A percentile compares a stretch with the other conserved stretches of the same genome.
These are phyloP conservation scores for Gossypium sturtianum DNA, from an alignment of 345 rosid species.

Conservation along the genomic window DNA sequence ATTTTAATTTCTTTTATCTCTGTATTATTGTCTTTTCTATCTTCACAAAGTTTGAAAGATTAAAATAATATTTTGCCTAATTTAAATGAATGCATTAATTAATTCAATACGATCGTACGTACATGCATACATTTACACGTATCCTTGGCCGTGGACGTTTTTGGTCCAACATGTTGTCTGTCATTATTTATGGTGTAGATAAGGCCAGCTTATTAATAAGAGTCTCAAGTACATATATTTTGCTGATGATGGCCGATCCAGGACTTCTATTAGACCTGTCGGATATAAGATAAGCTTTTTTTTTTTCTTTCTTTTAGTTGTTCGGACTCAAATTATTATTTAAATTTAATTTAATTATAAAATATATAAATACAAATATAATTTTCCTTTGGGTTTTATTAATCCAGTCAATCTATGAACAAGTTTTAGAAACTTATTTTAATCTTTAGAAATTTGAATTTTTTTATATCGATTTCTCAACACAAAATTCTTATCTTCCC, in stretches of 20 bases:
- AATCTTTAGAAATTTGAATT: background rate
- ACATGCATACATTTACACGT: conserved; percentile 20
- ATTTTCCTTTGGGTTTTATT: no score
- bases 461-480: background rate
- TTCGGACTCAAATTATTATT: background rate
- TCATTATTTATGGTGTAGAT: conserved; percentile 6
- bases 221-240: no score
- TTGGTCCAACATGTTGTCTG: conserved; percentile 21
- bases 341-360: no score
- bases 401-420: no score
- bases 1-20: background rate
- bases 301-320: background rate
- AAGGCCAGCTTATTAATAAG: no score
- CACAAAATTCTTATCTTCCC: background rate
- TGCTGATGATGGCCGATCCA: no score
- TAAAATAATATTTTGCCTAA: background rate
- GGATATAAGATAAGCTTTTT: background rate
- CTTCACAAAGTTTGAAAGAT: background rate
- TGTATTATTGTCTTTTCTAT: background rate
- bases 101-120: background rate
- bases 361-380: no score
- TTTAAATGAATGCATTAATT: background rate
- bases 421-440: no score
- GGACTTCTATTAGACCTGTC: background rate
- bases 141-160: conserved; percentile 2